Evolutionary conservation across 2,329 filamentous ascomycete genomes (phyloP), one percentile per base, ranked within the genome.

Genomic region (Fusarium sp.): DNA sequence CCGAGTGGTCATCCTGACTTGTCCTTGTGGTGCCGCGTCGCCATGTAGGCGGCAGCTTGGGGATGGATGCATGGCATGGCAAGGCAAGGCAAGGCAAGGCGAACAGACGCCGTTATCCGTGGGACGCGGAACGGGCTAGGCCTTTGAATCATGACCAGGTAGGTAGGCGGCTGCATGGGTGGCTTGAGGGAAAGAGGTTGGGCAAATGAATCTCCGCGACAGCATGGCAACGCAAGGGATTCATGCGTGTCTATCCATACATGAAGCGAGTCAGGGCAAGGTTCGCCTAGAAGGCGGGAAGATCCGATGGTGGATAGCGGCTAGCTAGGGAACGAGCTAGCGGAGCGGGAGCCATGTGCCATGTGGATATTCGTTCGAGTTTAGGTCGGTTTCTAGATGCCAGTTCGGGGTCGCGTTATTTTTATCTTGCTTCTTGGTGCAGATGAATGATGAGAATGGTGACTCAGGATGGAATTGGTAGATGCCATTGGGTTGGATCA

Each of bases 1-100:
- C 65, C 66, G 69, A 69, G 56, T 69, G 69, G 65, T 40, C 49
- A 54, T 36, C 44, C 58, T 59, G 38, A 23, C 40, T 67, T 25
- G 18, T 31, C 27, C 34, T 42, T 16, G 44, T 56, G 53, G 44
- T 51, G 68, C 54, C 38, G 68, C 58, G 50, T 69, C 60, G 65
- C 53, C 62, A 60, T 66, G 50, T 27, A 38, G 27, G 55, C 42
- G 54, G 42, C 57, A 27, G 25, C 20, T 40, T 18, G 16, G 33
- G 31, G 31, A 54, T 54, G 58, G 40, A 44, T 44, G 40, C 40
- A 44, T 44, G 40, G 40, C 16, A 49, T 27, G 33, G 58, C 31
- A 34, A 31, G 29, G 40, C 18, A 44, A 31, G 29, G 40, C 18
- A 44, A 23, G 40, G 18, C 20, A 49, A 23, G 40, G 40, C 31